Percentiles rank a stretch among this genome's conserved stretches.
Conservation (phyloP, 345 rosid species). For the Populus ilicifolia region DNA sequence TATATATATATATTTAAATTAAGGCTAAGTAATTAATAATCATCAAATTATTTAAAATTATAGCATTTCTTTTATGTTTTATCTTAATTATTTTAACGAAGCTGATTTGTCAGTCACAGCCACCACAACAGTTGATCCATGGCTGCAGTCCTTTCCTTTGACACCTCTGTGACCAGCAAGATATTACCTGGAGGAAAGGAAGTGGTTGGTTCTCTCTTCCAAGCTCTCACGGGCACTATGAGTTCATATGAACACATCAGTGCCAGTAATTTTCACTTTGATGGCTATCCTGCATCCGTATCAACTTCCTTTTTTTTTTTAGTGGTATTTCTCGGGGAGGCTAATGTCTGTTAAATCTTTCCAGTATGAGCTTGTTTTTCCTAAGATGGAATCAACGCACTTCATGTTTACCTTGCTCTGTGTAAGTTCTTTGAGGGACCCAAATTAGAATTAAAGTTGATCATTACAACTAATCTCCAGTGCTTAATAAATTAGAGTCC, state of each 20-base stretch:
- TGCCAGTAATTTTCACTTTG: background rate
- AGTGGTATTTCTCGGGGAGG: constrained; percentile 57
- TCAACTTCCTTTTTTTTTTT: constrained; percentile 34
- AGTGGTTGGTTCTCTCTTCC: constrained; percentile 51
- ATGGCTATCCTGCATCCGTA: background rate
- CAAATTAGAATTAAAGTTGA: too few relatives aligned
- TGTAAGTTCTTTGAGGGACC: too few relatives aligned
- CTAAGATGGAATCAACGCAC: constrained; percentile 54
- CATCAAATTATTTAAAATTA: too few relatives aligned
- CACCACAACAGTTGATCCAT: too few relatives aligned
- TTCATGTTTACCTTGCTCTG: too few relatives aligned
- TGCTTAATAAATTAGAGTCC: too few relatives aligned
- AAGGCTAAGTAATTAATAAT: too few relatives aligned
- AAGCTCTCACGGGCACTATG: constrained; percentile 48
- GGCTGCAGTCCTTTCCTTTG: constrained; percentile 7
- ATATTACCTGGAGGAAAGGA: constrained; percentile 58
- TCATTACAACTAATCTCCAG: too few relatives aligned
- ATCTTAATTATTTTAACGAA: too few relatives aligned
- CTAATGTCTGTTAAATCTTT: constrained; percentile 62
- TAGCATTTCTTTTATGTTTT: too few relatives aligned
- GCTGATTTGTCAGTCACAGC: too few relatives aligned
- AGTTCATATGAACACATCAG: constrained; percentile 41
- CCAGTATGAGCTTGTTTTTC: constrained; percentile 58
- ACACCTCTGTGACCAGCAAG: constrained; percentile 47
- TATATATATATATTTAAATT: too few relatives aligned